These are phyloP conservation scores for Psilocybe azurescens DNA, from an alignment of 768 basidiomycete genomes.

Conservation along the genomic window DNA sequence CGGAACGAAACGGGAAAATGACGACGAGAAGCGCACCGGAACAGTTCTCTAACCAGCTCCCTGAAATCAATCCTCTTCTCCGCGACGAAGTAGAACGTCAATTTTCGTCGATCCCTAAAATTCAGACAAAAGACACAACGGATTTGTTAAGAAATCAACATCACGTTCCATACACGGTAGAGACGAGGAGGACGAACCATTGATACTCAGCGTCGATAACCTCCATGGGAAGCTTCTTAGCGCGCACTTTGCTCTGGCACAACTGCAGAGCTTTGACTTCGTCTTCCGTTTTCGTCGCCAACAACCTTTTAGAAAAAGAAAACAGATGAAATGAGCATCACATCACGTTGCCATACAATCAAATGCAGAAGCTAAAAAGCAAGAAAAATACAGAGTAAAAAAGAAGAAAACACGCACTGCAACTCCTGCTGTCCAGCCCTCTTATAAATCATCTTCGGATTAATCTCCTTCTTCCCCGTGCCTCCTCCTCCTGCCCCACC, in stretches of 20 bases:
- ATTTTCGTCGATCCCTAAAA: conserved; percentile 91
- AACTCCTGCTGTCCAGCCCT: conserved; percentile 86
- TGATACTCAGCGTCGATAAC: conserved; percentile 99
- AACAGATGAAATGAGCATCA: neutral
- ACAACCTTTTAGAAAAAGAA: conserved; percentile 48
- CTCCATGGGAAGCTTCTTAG: conserved; percentile 97
- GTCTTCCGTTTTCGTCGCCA: conserved; percentile 86
- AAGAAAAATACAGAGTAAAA: conserved; percentile 7
- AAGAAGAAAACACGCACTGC: conserved; percentile 48
- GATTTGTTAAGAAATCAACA: neutral
- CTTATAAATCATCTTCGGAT: conserved; percentile 95
- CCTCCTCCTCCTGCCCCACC: conserved; percentile 30
- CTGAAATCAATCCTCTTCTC: conserved; percentile 96
- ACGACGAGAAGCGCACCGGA: conserved; percentile 59
- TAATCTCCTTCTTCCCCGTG: conserved; percentile 84
- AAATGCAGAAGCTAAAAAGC: conserved; percentile 13
- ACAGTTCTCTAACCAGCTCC: conserved; percentile 93
- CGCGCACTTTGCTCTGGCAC: conserved; percentile 90
- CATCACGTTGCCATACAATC: neutral
- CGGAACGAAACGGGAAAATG: neutral
- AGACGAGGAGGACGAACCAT: conserved; percentile 61
- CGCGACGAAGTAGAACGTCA: conserved; percentile 97
- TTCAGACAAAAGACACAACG: neutral
- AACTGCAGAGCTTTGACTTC: conserved; percentile 91
- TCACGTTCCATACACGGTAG: neutral